Conservation (phyloP, 1,284 basidiomycete genomes). For the Cutaneotrichosporon daszewskae region DNA sequence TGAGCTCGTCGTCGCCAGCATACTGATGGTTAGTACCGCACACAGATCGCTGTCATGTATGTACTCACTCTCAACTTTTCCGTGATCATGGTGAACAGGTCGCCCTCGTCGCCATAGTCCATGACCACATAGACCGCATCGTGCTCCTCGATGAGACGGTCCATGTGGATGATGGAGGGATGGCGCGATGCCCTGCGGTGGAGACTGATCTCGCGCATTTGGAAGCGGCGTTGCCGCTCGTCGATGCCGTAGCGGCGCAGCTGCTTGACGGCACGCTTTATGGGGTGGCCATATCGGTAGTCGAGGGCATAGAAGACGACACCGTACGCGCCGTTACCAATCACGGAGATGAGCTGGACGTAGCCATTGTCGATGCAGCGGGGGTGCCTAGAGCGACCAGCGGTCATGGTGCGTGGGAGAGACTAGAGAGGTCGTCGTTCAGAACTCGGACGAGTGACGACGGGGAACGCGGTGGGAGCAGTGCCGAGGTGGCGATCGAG, state of each 20-base stretch:
- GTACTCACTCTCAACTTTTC: slow-evolving; percentile 50
- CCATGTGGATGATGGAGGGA: slow-evolving; percentile 79
- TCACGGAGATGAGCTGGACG: slow-evolving; percentile 79
- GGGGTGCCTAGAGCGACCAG: slow-evolving; percentile 18
- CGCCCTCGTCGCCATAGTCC: slow-evolving; percentile 74
- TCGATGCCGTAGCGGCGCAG: slow-evolving; percentile 55
- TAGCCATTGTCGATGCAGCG: slow-evolving; percentile 64
- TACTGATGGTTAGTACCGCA: slow-evolving; percentile 50
- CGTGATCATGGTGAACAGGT: slow-evolving; percentile 76
- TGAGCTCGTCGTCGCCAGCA: slow-evolving; percentile 70
- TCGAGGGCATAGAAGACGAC: slow-evolving; percentile 87
- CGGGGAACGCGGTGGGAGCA: too few relatives aligned
- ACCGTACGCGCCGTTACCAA: slow-evolving; percentile 93
- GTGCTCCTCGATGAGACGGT: slow-evolving; percentile 71
- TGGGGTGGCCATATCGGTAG: slow-evolving; percentile 50
- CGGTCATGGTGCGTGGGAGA: too few relatives aligned
- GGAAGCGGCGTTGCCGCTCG: slow-evolving; percentile 72
- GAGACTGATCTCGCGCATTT: slow-evolving; percentile 63
- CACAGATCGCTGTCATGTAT: background rate
- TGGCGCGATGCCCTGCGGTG: slow-evolving; percentile 61
- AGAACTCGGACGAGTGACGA: too few relatives aligned
- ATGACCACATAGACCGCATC: slow-evolving; percentile 58
- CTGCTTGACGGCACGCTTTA: slow-evolving; percentile 82
- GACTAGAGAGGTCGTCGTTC: too few relatives aligned
- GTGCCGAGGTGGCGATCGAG: too few relatives aligned